phyloP scores from a whole-genome alignment of 352 stramenopile genomes.

The Globisporangium camurandrum region DNA sequence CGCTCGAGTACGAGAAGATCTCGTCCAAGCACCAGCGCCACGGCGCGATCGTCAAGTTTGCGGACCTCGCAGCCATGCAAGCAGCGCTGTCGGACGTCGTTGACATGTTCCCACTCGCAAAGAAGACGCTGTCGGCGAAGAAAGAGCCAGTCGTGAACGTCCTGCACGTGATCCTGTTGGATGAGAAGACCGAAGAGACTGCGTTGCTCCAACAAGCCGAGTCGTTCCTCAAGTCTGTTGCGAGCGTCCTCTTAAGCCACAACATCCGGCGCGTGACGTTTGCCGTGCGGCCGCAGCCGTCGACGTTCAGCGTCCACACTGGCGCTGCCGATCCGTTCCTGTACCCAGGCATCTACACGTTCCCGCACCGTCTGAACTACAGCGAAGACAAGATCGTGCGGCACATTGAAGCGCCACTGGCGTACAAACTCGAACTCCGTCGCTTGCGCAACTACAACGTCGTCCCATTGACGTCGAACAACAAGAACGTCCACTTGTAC shows the following conservation, averaged over 20 bases:
- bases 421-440: slow-evolving; percentile 97
- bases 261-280: slow-evolving; percentile 88
- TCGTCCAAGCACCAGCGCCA: slow-evolving; percentile 62
- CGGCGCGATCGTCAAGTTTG: slow-evolving; percentile 84
- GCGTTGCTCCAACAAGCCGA: slow-evolving; percentile 49
- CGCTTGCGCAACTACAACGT: slow-evolving; percentile 98
- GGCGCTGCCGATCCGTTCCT: slow-evolving; percentile 48
- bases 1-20: slow-evolving; percentile 71
- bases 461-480: slow-evolving; percentile 84
- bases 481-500: slow-evolving; percentile 99
- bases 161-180: slow-evolving; percentile 73
- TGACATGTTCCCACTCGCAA: slow-evolving; percentile 56
- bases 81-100: slow-evolving; percentile 61
- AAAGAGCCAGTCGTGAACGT: slow-evolving; percentile 75
- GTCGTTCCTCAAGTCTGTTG: slow-evolving; percentile 55
- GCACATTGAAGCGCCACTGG: slow-evolving; percentile 96
- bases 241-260: slow-evolving; percentile 46
- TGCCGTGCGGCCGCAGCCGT: slow-evolving; percentile 56
- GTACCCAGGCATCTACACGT: slow-evolving; percentile 88
- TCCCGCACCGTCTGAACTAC: slow-evolving; percentile 86
- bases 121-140: slow-evolving; percentile 58
- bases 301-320: slow-evolving; percentile 23
- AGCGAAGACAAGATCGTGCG: slow-evolving; percentile 97
- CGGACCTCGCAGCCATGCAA: slow-evolving; percentile 76
- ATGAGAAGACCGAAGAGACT: slow-evolving; percentile 55